These are phyloP conservation scores for Gastrolobium villosum DNA, from an alignment of 306 rosid species.

Conservation along the genomic window DNA sequence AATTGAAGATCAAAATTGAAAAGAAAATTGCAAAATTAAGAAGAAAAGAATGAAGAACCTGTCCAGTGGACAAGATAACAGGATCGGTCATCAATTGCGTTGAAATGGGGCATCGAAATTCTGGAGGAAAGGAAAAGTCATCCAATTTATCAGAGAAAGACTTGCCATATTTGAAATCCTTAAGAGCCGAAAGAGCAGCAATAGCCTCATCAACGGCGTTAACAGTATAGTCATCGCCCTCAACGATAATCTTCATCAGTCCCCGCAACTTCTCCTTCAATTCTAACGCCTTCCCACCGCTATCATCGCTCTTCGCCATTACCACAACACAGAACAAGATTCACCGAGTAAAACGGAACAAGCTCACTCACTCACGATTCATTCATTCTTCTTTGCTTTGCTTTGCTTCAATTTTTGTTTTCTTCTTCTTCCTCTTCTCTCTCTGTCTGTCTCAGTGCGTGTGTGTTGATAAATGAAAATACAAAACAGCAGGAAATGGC, in stretches of 20 bases:
- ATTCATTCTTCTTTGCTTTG: neutral
- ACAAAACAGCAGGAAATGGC: neutral
- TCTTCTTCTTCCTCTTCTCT: neutral
- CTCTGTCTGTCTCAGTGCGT: neutral
- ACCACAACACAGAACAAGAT: neutral
- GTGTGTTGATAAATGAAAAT: neutral
- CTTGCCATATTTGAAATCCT: constrained; percentile 40
- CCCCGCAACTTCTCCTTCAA: constrained; percentile 61
- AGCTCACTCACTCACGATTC: neutral
- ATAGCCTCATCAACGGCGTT: constrained; percentile 64
- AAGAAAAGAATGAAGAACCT: constrained; percentile 48
- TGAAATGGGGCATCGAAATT: constrained; percentile 84
- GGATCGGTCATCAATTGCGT: constrained; percentile 81
- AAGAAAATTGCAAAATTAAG: too few species aligned
- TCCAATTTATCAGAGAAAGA: constrained; percentile 47
- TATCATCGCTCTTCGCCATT: constrained; percentile 58
- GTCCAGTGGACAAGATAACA: constrained; percentile 80
- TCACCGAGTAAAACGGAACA: neutral
- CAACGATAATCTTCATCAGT: constrained; percentile 59
- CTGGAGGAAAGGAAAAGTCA: constrained; percentile 53
- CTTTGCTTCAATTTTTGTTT: neutral
- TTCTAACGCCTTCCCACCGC: constrained; percentile 43
- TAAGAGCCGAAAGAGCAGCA: constrained; percentile 59
- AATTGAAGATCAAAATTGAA: too few species aligned
- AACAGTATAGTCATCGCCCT: constrained; percentile 53